Conservation (phyloP, 208 protist genomes). For the Leishmania lainsoni region DNA sequence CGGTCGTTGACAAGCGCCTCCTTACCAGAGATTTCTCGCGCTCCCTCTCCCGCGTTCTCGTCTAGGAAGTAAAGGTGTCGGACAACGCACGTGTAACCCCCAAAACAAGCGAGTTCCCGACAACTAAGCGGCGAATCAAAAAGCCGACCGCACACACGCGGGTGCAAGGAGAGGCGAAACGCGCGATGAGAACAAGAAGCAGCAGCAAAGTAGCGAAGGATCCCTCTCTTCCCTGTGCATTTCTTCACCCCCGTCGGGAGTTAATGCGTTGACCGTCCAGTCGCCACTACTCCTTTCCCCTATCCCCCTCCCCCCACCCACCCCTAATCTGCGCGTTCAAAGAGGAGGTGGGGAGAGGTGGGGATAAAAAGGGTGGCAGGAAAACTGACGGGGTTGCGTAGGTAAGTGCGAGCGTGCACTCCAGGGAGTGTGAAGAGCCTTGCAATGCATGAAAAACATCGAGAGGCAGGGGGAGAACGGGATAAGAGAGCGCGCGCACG, state of each 20-base stretch:
- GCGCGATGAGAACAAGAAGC: neutral
- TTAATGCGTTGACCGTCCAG: neutral
- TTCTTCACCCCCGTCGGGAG: neutral
- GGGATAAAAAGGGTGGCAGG: neutral
- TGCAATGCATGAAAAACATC: neutral
- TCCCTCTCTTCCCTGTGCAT: neutral
- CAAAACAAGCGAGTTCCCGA: neutral
- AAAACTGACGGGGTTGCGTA: neutral
- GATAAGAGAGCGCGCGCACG: neutral
- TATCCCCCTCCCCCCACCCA: neutral
- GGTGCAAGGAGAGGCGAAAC: neutral
- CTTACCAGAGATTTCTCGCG: too few species aligned
- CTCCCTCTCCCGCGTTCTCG: too few species aligned
- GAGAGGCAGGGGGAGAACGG: neutral
- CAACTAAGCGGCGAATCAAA: neutral
- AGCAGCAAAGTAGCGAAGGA: neutral
- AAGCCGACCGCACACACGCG: neutral
- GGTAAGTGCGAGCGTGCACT: neutral
- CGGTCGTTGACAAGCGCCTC: neutral
- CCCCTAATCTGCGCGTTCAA: neutral
- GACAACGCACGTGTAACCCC: neutral
- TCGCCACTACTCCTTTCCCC: neutral
- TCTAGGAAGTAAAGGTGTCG: too few species aligned
- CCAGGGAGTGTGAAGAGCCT: neutral
- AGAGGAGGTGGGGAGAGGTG: neutral